A percentile compares a stretch with the other conserved stretches of the same genome.
Evolutionary conservation across 164 flowering plant species (phyloP).

Genomic region (Piper longum): DNA sequence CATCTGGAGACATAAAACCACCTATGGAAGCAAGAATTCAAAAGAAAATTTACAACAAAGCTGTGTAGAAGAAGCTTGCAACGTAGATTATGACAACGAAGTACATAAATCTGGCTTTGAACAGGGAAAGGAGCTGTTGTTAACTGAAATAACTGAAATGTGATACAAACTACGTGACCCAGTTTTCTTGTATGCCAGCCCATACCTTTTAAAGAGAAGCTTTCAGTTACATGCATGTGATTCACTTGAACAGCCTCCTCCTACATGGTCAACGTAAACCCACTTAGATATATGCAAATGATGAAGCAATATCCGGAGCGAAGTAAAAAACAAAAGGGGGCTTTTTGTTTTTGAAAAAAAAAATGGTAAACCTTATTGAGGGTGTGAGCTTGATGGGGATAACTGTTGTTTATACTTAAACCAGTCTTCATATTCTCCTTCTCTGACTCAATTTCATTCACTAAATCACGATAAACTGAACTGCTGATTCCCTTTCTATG

Average conservation of each 20-base stretch:
- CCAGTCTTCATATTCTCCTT: constrained; percentile 8
- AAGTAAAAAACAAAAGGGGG: no score
- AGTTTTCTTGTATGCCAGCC: background rate
- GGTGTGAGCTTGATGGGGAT: constrained; percentile 6
- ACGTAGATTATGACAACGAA: no score
- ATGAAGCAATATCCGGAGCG: background rate
- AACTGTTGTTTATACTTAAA: constrained; percentile 28
- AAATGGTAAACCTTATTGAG: constrained; percentile 13
- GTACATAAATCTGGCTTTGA: no score
- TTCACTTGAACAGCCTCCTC: constrained; percentile 28
- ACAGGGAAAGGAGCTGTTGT: no score
- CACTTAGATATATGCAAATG: constrained; percentile 1
- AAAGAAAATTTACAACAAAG: background rate
- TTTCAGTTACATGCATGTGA: constrained; percentile 11
- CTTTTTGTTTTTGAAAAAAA: background rate
- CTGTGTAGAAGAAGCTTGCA: no score
- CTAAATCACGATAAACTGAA: constrained; percentile 1
- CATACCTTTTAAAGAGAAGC: constrained; percentile 19
- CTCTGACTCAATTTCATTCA: constrained; percentile 6
- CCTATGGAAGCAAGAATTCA: background rate
- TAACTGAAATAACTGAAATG: background rate
- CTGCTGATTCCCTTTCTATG: background rate
- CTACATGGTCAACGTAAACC: background rate
- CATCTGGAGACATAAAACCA: constrained; percentile 19
- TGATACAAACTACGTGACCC: background rate